Evolutionary conservation across 805 yeast species (phyloP).

Genomic region (Kodamaea leandrae): DNA sequence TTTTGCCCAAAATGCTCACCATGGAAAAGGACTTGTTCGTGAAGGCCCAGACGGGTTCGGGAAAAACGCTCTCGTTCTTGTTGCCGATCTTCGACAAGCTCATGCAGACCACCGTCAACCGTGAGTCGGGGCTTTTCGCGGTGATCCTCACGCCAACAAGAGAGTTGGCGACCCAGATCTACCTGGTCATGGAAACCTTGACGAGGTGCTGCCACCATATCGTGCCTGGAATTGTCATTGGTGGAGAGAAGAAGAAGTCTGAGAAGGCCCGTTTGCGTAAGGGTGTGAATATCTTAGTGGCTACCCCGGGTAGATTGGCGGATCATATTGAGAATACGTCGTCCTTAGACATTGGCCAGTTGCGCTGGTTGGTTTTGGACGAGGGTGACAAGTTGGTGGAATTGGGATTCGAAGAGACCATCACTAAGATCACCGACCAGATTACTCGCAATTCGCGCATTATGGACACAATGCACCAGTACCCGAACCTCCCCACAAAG

Average conservation of each 20-base stretch:
- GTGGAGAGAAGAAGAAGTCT: constrained; percentile 96
- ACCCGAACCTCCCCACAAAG: constrained; percentile 60
- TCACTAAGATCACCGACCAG: constrained; percentile 65
- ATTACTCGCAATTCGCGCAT: constrained; percentile 49
- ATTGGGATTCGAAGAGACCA: constrained; percentile 92
- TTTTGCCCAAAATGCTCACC: constrained; percentile 58
- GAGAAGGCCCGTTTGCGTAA: constrained; percentile 95
- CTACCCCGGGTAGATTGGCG: constrained; percentile 94
- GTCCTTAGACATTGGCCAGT: constrained; percentile 64
- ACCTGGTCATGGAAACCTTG: constrained; percentile 71
- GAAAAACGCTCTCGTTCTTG: constrained; percentile 86
- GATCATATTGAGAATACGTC: constrained; percentile 93
- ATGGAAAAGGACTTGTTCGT: constrained; percentile 68
- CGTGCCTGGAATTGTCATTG: constrained; percentile 95
- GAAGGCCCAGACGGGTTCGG: constrained; percentile 98
- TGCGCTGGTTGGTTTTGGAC: constrained; percentile 87
- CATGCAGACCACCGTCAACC: constrained; percentile 46
- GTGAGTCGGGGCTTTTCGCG: constrained; percentile 86
- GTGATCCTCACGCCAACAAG: constrained; percentile 90
- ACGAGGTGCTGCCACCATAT: constrained; percentile 77
- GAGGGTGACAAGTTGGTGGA: constrained; percentile 97
- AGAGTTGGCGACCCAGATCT: constrained; percentile 89
- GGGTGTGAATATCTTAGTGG: constrained; percentile 94
- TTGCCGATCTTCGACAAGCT: constrained; percentile 79
- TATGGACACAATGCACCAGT: constrained; percentile 31